Percentiles rank a stretch among this genome's conserved stretches.
These are phyloP conservation scores for Melocanna baccifera DNA, from an alignment of 176 grass and related monocot genomes.

Conservation along the genomic window DNA sequence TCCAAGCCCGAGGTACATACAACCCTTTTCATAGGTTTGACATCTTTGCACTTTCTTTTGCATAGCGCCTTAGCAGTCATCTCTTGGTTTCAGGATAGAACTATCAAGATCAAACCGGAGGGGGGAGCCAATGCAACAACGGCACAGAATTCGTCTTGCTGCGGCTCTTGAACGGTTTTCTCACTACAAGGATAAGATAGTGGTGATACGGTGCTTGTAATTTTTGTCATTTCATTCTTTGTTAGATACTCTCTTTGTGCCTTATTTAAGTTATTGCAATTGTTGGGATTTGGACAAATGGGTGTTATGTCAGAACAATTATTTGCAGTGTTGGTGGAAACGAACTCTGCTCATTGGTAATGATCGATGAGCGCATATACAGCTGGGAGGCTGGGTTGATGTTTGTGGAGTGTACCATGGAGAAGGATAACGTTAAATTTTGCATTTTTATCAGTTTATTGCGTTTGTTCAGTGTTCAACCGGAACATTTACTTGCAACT, in stretches of 20 bases:
- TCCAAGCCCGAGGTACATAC: conserved; percentile 47
- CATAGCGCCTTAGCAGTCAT: neutral
- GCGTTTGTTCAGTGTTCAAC: neutral
- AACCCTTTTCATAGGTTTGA: neutral
- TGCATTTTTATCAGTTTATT: neutral
- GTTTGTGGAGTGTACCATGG: neutral
- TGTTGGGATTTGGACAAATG: conserved; percentile 40
- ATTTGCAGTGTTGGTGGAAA: conserved; percentile 30
- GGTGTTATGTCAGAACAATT: conserved; percentile 43
- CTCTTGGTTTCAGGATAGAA: conserved; percentile 33
- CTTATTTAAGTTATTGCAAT: conserved; percentile 29
- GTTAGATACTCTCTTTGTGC: conserved; percentile 24
- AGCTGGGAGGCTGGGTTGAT: conserved; percentile 13
- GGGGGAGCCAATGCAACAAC: conserved; percentile 13
- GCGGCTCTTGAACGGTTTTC: conserved; percentile 36
- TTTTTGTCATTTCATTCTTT: conserved; percentile 49
- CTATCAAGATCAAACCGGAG: conserved; percentile 53
- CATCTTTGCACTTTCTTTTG: neutral
- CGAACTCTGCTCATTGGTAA: conserved; percentile 2
- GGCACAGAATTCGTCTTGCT: conserved; percentile 48
- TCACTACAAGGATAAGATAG: conserved; percentile 9
- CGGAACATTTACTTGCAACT: neutral
- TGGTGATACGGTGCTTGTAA: conserved; percentile 34
- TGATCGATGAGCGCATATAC: neutral
- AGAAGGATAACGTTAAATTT: neutral